Conservation (phyloP, 2,329 filamentous ascomycete genomes). For the Gaeumannomyces sp. region DNA sequence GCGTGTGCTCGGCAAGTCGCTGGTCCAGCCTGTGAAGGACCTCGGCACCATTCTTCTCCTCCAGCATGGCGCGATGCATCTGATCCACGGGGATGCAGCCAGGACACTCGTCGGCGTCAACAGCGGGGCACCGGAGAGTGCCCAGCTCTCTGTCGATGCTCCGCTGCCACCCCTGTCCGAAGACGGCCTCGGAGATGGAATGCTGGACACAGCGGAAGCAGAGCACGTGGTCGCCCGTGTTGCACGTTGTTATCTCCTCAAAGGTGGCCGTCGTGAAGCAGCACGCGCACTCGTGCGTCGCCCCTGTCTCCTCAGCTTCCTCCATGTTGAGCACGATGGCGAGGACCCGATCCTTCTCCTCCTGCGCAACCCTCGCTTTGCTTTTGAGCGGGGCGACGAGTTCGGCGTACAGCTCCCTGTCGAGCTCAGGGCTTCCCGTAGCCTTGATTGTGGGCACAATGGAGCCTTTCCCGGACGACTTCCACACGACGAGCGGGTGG, state of each 20-base stretch:
- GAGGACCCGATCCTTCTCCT: slow-evolving; percentile 45
- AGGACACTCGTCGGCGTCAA: slow-evolving; percentile 61
- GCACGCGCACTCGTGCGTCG: slow-evolving; percentile 67
- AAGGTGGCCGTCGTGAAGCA: slow-evolving; percentile 68
- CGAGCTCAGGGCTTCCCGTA: slow-evolving; percentile 60
- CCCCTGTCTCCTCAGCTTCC: slow-evolving; percentile 51
- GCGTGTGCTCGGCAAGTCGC: slow-evolving; percentile 67
- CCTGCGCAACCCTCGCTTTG: slow-evolving; percentile 35
- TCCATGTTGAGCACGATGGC: slow-evolving; percentile 49
- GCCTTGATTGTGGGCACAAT: slow-evolving; percentile 55
- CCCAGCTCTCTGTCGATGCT: slow-evolving; percentile 68
- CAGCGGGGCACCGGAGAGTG: slow-evolving; percentile 78
- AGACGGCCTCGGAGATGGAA: slow-evolving; percentile 79
- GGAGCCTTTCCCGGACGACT: slow-evolving; percentile 47
- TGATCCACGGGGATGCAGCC: slow-evolving; percentile 67
- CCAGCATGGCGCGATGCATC: slow-evolving; percentile 65
- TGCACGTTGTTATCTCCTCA: slow-evolving; percentile 70
- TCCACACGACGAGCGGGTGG: slow-evolving; percentile 59
- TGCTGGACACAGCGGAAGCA: slow-evolving; percentile 79
- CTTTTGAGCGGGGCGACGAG: slow-evolving; percentile 48
- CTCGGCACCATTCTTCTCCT: slow-evolving; percentile 63
- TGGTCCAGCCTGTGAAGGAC: slow-evolving; percentile 71
- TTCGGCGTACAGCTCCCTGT: slow-evolving; percentile 53
- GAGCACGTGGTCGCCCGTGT: slow-evolving; percentile 55
- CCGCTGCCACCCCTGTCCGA: slow-evolving; percentile 85